Evolutionary conservation across 768 basidiomycete genomes (phyloP), one percentile per base, ranked within the genome.

Genomic region (Kwoniella pini): DNA sequence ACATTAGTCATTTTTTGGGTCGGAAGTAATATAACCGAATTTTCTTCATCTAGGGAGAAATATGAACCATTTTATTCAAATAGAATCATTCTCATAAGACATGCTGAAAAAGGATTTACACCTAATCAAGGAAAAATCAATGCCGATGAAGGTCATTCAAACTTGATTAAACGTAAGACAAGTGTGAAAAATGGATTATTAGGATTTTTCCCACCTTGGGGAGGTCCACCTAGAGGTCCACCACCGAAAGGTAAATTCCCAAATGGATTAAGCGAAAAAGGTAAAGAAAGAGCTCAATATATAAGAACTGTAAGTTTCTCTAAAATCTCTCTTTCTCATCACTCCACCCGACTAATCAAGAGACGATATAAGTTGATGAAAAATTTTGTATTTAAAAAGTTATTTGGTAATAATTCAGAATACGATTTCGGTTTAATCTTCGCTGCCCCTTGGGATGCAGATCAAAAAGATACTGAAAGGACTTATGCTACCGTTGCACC

Each of bases 401-500:
- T 66, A 2, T 66, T 69, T 33, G 68, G 61, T 17, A 60, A 55
- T n/a, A 62, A 61, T 11, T 60, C 61, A 4, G 68, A 69, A 22
- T 69, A 55, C 40, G 54, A 66, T 40, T 59, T 69, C 39, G 68
- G 64, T 3, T 12, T 55, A 42, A 64, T 69, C 57, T 69, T 69
- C 42, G 68, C 68, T 15, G 68, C 68, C 4, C 68, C 68, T 10
- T 54, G 65, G 28, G 30, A 33, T 17, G 48, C 24, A 13, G 62
- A 63, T 21, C 28, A 40, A 7, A 57, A 63, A 46, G 64, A 65
- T 7, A 54, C 57, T 5, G 68, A 69, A 33, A 30, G 68, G 44
- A 69, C 68, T 17, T 69, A 60, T 54, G 65, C 65, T 1, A 69
- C 68, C n/a, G 68, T 69, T 27, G 54, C 61, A 0, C 68, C 68